Base-by-base conservation (phyloP, 257 asterid species). In the Gynochthodes officinalis region DNA sequence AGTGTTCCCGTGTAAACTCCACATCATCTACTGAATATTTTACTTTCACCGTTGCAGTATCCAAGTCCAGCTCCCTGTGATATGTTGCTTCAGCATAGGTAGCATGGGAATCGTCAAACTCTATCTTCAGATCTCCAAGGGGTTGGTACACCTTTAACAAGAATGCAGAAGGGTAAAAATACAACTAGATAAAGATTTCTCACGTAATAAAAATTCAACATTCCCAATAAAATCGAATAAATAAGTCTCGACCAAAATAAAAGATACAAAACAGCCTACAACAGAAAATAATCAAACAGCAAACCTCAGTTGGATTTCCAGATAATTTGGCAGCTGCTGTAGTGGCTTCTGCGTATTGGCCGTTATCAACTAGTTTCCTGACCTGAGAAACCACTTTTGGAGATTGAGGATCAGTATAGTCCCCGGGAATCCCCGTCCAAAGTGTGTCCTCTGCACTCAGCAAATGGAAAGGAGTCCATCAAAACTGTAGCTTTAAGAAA, bases 371-470 rank as follows among this genome's bases (percentile, higher is more conserved):
- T 13, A 89, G 96, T 59, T 87, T 89, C 61, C 97, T 70, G 70
- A 91, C 96, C 76, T 81, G 72, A 16, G 88, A 69, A 48, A 91
- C 84, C 5, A 81, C 59, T 55, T 64, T 73, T 33, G 82, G 86
- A 58, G 88, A 88, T 62, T 72, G 74, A 5, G 82, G 88, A 42
- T 89, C 73, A 2, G 88, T 83, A 76, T 84, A 91, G 69, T 79
- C 76, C 30, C 88, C 89, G 15, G 97, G 96, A 57, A 15, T 71
- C 72, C 97, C 96, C 37, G 96, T 86, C 97, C 97, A 91, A 19
- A 91, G 91, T 14, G 97, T 91, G 77, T 84, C 96, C 88, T 89
- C 97, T 91, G 86, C 82, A 74, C 71, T 50, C 50, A 37, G 52
- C 39, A 15, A n/a, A 40, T 4, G 35, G 33, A 50, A 77, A 35